A percentile compares a stretch with the other conserved stretches of the same genome.
Evolutionary conservation across 106 monocot genomes (phyloP).

Genomic region (Dioscorea zingiberensis): DNA sequence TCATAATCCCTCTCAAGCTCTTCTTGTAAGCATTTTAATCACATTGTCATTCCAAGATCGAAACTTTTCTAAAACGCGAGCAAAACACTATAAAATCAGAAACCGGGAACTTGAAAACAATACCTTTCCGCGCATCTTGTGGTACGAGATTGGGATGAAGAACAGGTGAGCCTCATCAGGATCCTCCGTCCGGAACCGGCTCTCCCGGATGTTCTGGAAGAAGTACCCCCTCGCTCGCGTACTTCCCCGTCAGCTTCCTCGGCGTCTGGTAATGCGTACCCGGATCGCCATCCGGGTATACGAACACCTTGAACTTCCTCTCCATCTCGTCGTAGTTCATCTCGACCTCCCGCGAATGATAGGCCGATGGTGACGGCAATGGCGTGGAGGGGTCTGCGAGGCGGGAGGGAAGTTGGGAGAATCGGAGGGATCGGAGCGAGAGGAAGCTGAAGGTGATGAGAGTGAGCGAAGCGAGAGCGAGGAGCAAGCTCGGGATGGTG

Average conservation of each 20-base stretch:
- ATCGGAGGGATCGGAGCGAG: slow-evolving; percentile 57
- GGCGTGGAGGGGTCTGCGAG: background rate
- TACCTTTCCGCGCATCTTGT: slow-evolving; percentile 98
- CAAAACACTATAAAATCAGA: no score
- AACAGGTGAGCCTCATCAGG: slow-evolving; percentile 82
- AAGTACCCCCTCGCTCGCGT: slow-evolving; percentile 96
- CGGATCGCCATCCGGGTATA: slow-evolving; percentile 92
- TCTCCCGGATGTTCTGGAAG: slow-evolving; percentile 93
- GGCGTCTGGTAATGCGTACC: slow-evolving; percentile 88
- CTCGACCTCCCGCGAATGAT: slow-evolving; percentile 56
- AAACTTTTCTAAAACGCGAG: no score
- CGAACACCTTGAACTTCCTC: slow-evolving; percentile 69
- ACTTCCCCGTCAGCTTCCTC: slow-evolving; percentile 95
- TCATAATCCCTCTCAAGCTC: no score
- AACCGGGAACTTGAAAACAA: background rate
- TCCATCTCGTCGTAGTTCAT: slow-evolving; percentile 72
- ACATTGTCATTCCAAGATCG: no score
- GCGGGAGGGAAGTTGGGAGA: slow-evolving; percentile 18
- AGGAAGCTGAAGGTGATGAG: slow-evolving; percentile 56
- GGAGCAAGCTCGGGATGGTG: slow-evolving; percentile 31
- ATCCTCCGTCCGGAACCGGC: slow-evolving; percentile 71
- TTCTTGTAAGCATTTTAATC: no score
- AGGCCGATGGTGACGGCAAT: slow-evolving; percentile 31
- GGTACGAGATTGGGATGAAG: slow-evolving; percentile 87
- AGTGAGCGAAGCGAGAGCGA: slow-evolving; percentile 35